Evolutionary conservation across 768 basidiomycete genomes (phyloP), one percentile per base, ranked within the genome.

Genomic region (Lactarius evosmus): DNA sequence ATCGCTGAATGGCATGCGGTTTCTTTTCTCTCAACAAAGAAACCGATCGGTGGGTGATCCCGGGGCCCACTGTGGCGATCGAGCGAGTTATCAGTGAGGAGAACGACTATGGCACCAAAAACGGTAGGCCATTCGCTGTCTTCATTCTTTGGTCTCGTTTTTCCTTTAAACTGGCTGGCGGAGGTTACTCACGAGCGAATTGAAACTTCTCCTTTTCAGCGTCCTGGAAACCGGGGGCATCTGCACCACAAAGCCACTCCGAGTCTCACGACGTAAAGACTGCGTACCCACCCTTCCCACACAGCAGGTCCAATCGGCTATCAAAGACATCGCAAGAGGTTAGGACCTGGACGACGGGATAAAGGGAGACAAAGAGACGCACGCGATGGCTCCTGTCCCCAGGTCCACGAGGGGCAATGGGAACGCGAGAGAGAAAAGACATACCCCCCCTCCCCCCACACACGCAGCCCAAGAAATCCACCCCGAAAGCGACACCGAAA

Each of bases 91-190:
- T 76, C 3, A 79, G 69, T 58, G 78, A 81, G n/a, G 79, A 80
- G 14, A 80, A 80, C 59, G 84, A 86, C 67, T 80, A 80, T 62
- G 85, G 82, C 0, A 75, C 83, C 65, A 85, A 83, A 8, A 69
- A 77, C 41, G 74, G 86, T 86, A 66, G 61, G 77, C 69, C n/a
- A n/a, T n/a, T n/a, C n/a, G n/a, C n/a, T n/a, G n/a, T n/a, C n/a
- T n/a, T n/a, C n/a, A n/a, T 61, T 11, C 36, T n/a, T n/a, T n/a
- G n/a, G n/a, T n/a, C n/a, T n/a, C n/a, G n/a, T n/a, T n/a, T n/a
- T 29, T 59, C 22, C 56, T 34, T 57, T 62, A 22, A 32, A 51
- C 50, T 50, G 12, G n/a, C n/a, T n/a, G n/a, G n/a, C n/a, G n/a
- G n/a, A n/a, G n/a, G n/a, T 41, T 14, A 19, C 40, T 49, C 16